A percentile compares a stretch with the other conserved stretches of the same genome.
These are phyloP conservation scores for Pulveroboletus sp. DNA, from an alignment of 768 basidiomycete species.

Conservation along the genomic window DNA sequence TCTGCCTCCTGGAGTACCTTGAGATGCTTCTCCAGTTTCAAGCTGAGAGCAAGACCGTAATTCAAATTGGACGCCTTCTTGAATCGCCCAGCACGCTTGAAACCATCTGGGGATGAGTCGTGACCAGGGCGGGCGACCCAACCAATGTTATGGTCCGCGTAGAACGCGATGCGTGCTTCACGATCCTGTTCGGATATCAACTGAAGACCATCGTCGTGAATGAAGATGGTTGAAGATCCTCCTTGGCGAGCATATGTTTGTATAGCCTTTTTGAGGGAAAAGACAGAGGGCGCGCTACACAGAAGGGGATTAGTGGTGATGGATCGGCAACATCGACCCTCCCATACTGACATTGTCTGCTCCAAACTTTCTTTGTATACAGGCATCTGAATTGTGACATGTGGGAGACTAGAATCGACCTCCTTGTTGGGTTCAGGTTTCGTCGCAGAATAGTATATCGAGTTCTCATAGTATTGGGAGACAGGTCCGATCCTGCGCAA, in stretches of 20 bases:
- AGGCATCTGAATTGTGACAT: slow-evolving; percentile 77
- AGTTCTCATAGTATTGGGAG: slow-evolving; percentile 81
- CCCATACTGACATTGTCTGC: slow-evolving; percentile 66
- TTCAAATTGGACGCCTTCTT: slow-evolving; percentile 95
- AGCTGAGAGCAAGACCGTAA: slow-evolving; percentile 51
- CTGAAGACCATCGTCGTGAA: slow-evolving; percentile 62
- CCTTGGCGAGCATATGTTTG: slow-evolving; percentile 63
- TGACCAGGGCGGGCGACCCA: slow-evolving; percentile 58
- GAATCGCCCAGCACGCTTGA: slow-evolving; percentile 68
- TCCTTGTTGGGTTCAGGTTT: slow-evolving; percentile 57
- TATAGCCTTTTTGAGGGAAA: slow-evolving; percentile 58
- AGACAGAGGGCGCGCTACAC: slow-evolving; percentile 60
- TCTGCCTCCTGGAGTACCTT: slow-evolving; percentile 38
- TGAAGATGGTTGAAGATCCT: slow-evolving; percentile 51
- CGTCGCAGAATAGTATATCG: slow-evolving; percentile 73
- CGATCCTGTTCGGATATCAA: slow-evolving; percentile 43
- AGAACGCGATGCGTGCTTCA: slow-evolving; percentile 46
- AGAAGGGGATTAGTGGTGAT: background rate
- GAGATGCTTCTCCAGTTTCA: slow-evolving; percentile 34
- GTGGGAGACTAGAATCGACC: slow-evolving; percentile 61
- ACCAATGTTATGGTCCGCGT: slow-evolving; percentile 53
- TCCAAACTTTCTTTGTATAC: slow-evolving; percentile 86
- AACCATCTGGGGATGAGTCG: slow-evolving; percentile 12
- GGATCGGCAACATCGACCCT: background rate
- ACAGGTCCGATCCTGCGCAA: slow-evolving; percentile 66